phyloP scores from a whole-genome alignment of 352 stramenopile species.

The Pythium sukuiense region DNA sequence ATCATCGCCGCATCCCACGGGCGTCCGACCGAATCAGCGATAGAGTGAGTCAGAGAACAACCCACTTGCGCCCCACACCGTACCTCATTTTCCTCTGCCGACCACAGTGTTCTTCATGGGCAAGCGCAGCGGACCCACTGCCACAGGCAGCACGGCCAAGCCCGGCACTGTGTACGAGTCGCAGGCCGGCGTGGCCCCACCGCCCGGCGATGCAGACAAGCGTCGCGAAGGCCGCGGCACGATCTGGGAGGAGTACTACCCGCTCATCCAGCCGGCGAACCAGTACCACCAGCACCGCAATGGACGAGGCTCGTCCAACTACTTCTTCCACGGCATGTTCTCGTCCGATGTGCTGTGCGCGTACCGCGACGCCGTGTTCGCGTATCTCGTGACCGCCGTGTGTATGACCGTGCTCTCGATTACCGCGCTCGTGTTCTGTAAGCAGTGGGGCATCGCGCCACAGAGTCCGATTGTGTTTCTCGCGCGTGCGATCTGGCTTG shows the following conservation, averaged over 20 bases:
- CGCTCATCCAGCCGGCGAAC: slow-evolving; percentile 79
- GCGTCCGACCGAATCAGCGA: slow-evolving; percentile 13
- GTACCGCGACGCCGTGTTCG: slow-evolving; percentile 80
- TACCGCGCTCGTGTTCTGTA: slow-evolving; percentile 83
- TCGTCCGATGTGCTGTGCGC: slow-evolving; percentile 84
- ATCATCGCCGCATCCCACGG: slow-evolving; percentile 16
- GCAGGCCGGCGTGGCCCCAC: slow-evolving; percentile 21
- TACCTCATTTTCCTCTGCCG: neutral
- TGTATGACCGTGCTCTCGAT: slow-evolving; percentile 81
- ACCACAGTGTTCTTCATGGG: slow-evolving; percentile 17
- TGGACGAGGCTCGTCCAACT: slow-evolving; percentile 70
- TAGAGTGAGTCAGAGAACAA: slow-evolving; percentile 1
- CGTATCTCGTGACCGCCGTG: slow-evolving; percentile 75
- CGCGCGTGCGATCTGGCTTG: slow-evolving; percentile 65
- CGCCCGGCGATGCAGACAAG: slow-evolving; percentile 16
- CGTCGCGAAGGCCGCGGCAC: slow-evolving; percentile 23
- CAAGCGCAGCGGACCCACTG: slow-evolving; percentile 24
- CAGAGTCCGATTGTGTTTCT: slow-evolving; percentile 55
- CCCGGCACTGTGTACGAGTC: slow-evolving; percentile 36
- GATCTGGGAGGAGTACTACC: slow-evolving; percentile 90
- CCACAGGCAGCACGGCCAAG: slow-evolving; percentile 18
- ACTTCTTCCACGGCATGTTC: slow-evolving; percentile 89
- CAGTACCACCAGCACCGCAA: slow-evolving; percentile 79
- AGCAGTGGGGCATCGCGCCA: slow-evolving; percentile 67
- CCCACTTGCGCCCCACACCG: neutral